Base-by-base conservation (phyloP, 768 basidiomycete species). In the Trametes punicea region DNA sequence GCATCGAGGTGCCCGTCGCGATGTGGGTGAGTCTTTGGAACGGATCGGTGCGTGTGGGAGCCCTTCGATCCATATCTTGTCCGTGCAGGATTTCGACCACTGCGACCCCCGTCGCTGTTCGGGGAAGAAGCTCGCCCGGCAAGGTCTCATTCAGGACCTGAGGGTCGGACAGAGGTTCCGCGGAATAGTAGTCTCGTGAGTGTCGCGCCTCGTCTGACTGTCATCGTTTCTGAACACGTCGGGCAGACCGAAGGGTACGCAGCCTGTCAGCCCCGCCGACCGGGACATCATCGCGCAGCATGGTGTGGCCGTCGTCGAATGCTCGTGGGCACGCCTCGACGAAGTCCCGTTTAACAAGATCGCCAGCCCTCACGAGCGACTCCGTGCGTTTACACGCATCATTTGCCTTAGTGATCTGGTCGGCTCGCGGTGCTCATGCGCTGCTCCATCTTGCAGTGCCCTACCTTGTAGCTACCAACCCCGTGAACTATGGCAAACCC, bases 401-500 rank as follows among this genome's bases (percentile, higher is more conserved):
- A 23, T 49, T 15, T 15, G 7, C 21, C 23, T 16, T 31, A 20
- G 21, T 49, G 30, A 34, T 44, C 25, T 26, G 23, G 26, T 34
- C 29, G 10, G n/a, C 11, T n/a, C n/a, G n/a, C n/a, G n/a, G n/a
- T n/a, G n/a, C n/a, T n/a, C n/a, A n/a, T n/a, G n/a, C 46, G 46
- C 26, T 42, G 59, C 10, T 26, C 20, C 30, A 31, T 6, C 13
- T 6, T 16, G 13, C 61, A 99, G 96, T 99, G 26, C 97, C 97
- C 0, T 98, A 96, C 69, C 81, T 99, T 18, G 71, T 98, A 40
- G 97, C 97, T 0, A 89, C 93, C 0, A 99, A 99, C 69, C 94
- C 96, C 0, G 93, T 93, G 9, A 99, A 99, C 72, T 99, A 98
- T 63, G 97, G 97, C 9, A 94, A 93, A 69, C 97, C 97, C 0